These are phyloP conservation scores for Diaporthe destruens DNA, from an alignment of 2,329 filamentous ascomycete species.

Conservation along the genomic window DNA sequence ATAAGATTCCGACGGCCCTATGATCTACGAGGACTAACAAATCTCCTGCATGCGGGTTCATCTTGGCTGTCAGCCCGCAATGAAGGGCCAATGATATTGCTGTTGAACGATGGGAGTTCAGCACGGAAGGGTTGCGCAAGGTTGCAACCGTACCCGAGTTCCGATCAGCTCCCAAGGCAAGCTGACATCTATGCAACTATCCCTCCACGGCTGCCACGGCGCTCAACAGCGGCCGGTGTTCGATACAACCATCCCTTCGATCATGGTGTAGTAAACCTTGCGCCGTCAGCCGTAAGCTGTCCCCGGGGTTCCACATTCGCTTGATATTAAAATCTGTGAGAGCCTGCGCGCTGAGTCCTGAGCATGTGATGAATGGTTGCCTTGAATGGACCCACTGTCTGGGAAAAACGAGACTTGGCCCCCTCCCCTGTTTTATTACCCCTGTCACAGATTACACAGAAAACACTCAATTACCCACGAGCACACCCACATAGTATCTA, in stretches of 20 bases:
- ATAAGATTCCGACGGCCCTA: neutral
- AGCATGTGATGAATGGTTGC: neutral
- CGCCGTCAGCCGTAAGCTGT: neutral
- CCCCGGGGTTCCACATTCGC: too few relatives aligned
- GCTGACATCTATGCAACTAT: neutral
- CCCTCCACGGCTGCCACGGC: neutral
- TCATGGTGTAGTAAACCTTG: too few relatives aligned
- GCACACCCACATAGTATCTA: too few relatives aligned
- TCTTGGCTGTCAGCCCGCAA: neutral
- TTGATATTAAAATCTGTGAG: neutral
- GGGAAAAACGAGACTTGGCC: too few relatives aligned
- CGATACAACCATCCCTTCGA: neutral
- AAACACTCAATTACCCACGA: too few relatives aligned
- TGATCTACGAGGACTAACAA: neutral
- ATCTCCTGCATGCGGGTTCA: neutral
- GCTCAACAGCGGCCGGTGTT: neutral
- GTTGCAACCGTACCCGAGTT: neutral
- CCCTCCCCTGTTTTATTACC: too few relatives aligned
- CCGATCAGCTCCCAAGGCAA: neutral
- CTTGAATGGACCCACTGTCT: neutral
- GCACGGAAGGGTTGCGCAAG: neutral
- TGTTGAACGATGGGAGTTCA: neutral
- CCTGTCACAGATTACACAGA: too few relatives aligned
- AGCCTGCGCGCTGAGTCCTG: neutral
- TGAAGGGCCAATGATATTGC: neutral